phyloP scores from a whole-genome alignment of 805 yeast genomes.

The Yarrowia sp. region DNA sequence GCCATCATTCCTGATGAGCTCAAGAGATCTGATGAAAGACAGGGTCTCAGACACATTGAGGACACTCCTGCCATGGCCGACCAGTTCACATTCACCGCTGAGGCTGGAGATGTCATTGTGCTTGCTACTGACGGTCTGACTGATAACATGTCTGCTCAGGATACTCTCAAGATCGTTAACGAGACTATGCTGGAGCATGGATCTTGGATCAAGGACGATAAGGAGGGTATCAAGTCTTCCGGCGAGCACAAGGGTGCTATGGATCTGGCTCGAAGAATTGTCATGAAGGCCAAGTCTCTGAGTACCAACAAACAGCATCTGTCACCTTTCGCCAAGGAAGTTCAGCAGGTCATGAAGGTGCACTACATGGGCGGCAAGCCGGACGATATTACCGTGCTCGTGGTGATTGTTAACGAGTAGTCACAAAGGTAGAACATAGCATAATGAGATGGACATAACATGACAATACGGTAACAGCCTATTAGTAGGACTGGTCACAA shows the following conservation, averaged over 20 bases:
- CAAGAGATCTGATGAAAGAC: constrained; percentile 43
- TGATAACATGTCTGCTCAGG: constrained; percentile 75
- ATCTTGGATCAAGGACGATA: constrained; percentile 37
- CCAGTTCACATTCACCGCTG: constrained; percentile 59
- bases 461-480: no score
- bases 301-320: constrained; percentile 73
- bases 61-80: constrained; percentile 72
- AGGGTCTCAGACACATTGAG: constrained; percentile 52
- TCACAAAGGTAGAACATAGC: no score
- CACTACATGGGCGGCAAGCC: constrained; percentile 87
- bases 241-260: constrained; percentile 42
- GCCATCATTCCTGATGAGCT: constrained; percentile 76
- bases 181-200: constrained; percentile 47
- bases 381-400: constrained; percentile 85
- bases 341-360: constrained; percentile 63
- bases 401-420: constrained; percentile 53
- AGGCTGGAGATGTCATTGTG: constrained; percentile 70
- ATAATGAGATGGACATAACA: no score
- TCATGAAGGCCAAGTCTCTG: constrained; percentile 61
- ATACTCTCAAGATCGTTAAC: constrained; percentile 64
- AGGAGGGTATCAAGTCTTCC: constrained; percentile 33
- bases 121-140: constrained; percentile 94
- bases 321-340: constrained; percentile 81
- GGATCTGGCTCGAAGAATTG: constrained; percentile 54
- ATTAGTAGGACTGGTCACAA: no score